Conservation (phyloP, 2,329 filamentous ascomycete species). For the Calonectria hawksworthii region DNA sequence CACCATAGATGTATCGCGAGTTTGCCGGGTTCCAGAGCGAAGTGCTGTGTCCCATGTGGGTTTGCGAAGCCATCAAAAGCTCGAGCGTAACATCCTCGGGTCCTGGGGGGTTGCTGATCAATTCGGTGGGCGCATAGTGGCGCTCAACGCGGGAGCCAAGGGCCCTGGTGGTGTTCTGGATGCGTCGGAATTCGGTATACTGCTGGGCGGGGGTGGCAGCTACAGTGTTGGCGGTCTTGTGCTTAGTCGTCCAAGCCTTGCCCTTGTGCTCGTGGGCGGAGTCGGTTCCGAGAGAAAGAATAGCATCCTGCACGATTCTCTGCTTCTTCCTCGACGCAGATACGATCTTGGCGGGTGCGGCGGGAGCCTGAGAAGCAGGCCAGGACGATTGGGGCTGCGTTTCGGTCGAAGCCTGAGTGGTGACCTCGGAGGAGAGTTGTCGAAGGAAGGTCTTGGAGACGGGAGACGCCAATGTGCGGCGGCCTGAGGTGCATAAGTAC, state of each 20-base stretch:
- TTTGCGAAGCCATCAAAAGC: conserved; percentile 88
- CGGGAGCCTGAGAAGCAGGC: conserved; percentile 39
- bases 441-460: conserved; percentile 52
- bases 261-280: conserved; percentile 52
- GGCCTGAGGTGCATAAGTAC: conserved; percentile 58
- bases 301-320: conserved; percentile 49
- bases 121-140: conserved; percentile 75
- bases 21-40: conserved; percentile 96
- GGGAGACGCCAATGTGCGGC: conserved; percentile 63
- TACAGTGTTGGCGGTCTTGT: conserved; percentile 50
- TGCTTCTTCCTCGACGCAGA: conserved; percentile 51
- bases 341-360: conserved; percentile 40
- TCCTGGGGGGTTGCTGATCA: conserved; percentile 80
- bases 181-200: conserved; percentile 53
- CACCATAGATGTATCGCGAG: conserved; percentile 92
- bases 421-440: conserved; percentile 50
- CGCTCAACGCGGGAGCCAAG: conserved; percentile 64
- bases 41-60: conserved; percentile 91
- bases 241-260: conserved; percentile 50
- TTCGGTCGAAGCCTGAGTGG: conserved; percentile 34
- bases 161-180: conserved; percentile 59
- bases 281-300: conserved; percentile 52
- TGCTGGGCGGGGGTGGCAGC: conserved; percentile 56
- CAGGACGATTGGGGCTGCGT: conserved; percentile 37
- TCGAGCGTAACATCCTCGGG: conserved; percentile 90